Evolutionary conservation across 129 eudicot species (phyloP).

Genomic region (Chrysanthemum lavandulifolium): DNA sequence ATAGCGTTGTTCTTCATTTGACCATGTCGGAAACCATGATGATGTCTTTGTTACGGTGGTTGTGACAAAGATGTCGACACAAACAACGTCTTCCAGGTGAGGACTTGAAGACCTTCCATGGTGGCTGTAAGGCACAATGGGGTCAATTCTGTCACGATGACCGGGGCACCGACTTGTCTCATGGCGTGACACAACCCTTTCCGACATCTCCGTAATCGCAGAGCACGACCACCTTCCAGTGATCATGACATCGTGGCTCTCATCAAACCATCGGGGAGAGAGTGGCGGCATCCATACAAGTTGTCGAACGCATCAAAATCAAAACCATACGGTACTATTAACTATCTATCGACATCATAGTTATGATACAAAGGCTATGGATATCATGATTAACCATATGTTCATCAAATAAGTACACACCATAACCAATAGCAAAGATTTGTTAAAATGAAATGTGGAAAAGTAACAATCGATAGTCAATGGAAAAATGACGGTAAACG

Average conservation of each 20-base stretch:
- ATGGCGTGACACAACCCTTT: conserved; percentile 53
- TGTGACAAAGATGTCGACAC: conserved; percentile 47
- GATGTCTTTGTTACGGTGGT: conserved; percentile 56
- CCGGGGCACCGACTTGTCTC: conserved; percentile 58
- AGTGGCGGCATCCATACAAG: conserved; percentile 54
- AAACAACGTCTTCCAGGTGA: conserved; percentile 45
- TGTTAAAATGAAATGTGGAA: conserved; percentile 21
- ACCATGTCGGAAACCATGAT: conserved; percentile 52
- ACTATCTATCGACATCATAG: too few relatives aligned
- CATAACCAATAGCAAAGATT: too few relatives aligned
- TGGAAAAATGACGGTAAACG: conserved; percentile 15
- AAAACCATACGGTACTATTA: not conserved
- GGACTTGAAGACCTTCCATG: conserved; percentile 50
- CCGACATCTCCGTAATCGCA: conserved; percentile 49
- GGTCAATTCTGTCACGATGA: conserved; percentile 54
- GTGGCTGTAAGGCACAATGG: conserved; percentile 56
- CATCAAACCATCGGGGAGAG: conserved; percentile 57
- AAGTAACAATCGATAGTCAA: conserved; percentile 51
- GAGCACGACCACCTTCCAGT: conserved; percentile 41
- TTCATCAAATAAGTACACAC: too few relatives aligned
- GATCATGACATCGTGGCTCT: conserved; percentile 60
- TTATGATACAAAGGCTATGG: too few relatives aligned
- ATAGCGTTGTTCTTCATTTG: conserved; percentile 48
- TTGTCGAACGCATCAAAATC: conserved; percentile 35
- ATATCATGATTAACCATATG: too few relatives aligned